Percentiles rank a stretch among this genome's conserved stretches.
These are phyloP conservation scores for Lanzia echinophila DNA, from an alignment of 2,329 filamentous ascomycete species.

Conservation along the genomic window DNA sequence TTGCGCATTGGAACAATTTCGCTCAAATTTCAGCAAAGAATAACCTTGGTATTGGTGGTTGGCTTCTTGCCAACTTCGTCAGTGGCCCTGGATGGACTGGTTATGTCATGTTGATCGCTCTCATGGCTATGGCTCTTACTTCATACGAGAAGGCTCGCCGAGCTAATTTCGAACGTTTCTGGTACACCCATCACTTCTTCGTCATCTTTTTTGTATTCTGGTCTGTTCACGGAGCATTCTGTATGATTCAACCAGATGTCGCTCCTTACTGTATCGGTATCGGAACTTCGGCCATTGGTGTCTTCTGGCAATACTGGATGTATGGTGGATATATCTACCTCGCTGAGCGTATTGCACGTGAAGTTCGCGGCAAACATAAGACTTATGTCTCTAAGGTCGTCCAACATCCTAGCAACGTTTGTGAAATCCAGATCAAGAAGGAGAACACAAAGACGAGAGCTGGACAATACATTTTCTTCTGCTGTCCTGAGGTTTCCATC, in stretches of 20 bases:
- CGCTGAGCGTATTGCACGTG: constrained; percentile 69
- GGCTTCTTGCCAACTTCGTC: constrained; percentile 67
- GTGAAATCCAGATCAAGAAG: constrained; percentile 90
- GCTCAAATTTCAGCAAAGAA: constrained; percentile 69
- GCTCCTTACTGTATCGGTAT: constrained; percentile 70
- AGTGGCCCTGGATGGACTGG: constrained; percentile 81
- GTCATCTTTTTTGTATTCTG: constrained; percentile 86
- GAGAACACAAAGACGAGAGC: constrained; percentile 75
- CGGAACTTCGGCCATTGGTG: constrained; percentile 58
- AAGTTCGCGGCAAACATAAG: constrained; percentile 73
- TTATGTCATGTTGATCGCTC: constrained; percentile 72
- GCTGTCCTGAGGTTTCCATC: constrained; percentile 76
- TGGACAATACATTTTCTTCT: constrained; percentile 85
- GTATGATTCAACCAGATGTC: constrained; percentile 82
- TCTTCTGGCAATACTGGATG: constrained; percentile 90
- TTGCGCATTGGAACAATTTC: constrained; percentile 84
- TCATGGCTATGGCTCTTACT: constrained; percentile 74
- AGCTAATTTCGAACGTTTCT: constrained; percentile 83
- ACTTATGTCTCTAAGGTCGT: constrained; percentile 85
- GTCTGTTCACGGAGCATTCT: constrained; percentile 84
- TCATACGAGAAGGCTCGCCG: constrained; percentile 71
- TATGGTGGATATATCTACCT: constrained; percentile 76
- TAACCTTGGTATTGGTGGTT: constrained; percentile 71
- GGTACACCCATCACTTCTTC: constrained; percentile 86
- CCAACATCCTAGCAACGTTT: constrained; percentile 82